Percentiles rank a stretch among this genome's conserved stretches.
phyloP scores from a whole-genome alignment of 1,139 yeast genomes.

The Zygoascus sp. region DNA sequence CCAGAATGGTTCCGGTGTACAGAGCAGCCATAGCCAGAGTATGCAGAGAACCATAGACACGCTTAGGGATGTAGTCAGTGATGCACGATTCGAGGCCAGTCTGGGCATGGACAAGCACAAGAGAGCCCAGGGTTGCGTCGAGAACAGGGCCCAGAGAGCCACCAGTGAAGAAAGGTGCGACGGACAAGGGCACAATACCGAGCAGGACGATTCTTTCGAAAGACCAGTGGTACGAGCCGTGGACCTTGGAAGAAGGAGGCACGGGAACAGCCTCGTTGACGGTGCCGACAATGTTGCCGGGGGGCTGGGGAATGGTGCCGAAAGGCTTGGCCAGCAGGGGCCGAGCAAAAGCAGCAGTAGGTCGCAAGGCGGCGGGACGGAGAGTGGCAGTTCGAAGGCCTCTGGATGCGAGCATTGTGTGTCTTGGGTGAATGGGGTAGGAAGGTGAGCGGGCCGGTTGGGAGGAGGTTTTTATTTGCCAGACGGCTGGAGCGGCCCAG shows the following conservation, averaged over 20 bases:
- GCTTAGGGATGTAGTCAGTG: slow-evolving; percentile 79
- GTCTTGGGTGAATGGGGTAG: not conserved
- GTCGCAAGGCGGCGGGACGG: not conserved
- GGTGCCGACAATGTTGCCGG: slow-evolving; percentile 49
- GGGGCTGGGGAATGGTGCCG: slow-evolving; percentile 36
- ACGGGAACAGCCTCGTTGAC: slow-evolving; percentile 75
- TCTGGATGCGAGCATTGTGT: slow-evolving; percentile 2
- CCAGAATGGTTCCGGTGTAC: slow-evolving; percentile 64
- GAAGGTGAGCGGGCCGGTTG: too few species aligned
- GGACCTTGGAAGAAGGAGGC: slow-evolving; percentile 56
- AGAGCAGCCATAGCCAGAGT: slow-evolving; percentile 58
- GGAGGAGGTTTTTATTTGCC: too few species aligned
- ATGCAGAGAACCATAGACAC: slow-evolving; percentile 75
- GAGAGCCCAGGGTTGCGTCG: slow-evolving; percentile 63
- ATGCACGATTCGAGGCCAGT: slow-evolving; percentile 83
- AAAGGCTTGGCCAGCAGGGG: not conserved
- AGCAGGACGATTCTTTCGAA: slow-evolving; percentile 67
- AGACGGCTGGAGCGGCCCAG: too few species aligned
- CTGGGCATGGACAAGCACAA: slow-evolving; percentile 68
- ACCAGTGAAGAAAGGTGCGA: slow-evolving; percentile 68
- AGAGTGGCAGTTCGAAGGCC: not conserved
- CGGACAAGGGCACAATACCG: slow-evolving; percentile 67
- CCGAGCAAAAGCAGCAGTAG: not conserved
- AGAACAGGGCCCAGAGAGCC: slow-evolving; percentile 58
- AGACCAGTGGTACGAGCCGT: slow-evolving; percentile 89